These are phyloP conservation scores for Trichoderma parareesei DNA, from an alignment of 495 filamentous ascomycete species.

Conservation along the genomic window DNA sequence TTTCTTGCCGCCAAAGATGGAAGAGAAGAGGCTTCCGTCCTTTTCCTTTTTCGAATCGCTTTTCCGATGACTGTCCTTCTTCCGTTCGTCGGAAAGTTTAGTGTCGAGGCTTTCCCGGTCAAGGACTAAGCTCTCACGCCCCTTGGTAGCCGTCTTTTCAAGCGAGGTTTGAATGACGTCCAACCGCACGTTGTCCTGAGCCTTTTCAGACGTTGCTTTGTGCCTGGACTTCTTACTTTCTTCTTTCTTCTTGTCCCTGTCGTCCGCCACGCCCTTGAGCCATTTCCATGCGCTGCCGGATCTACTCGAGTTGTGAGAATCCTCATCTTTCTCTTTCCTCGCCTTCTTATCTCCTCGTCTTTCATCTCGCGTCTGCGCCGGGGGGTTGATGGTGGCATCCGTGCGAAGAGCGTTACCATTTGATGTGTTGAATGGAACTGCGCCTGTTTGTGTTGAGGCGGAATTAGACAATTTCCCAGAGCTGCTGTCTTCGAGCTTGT, in stretches of 20 bases:
- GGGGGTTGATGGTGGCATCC: slow-evolving; percentile 76
- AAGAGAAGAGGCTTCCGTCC: slow-evolving; percentile 67
- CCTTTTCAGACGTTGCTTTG: slow-evolving; percentile 44
- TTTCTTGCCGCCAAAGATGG: slow-evolving; percentile 79
- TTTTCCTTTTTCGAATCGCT: slow-evolving; percentile 85
- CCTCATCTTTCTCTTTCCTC: slow-evolving; percentile 52
- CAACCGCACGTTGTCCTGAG: slow-evolving; percentile 66
- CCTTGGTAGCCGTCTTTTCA: slow-evolving; percentile 48
- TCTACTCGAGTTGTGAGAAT: slow-evolving; percentile 31
- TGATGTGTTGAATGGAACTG: neutral
- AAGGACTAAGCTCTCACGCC: slow-evolving; percentile 74
- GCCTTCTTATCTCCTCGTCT: slow-evolving; percentile 60
- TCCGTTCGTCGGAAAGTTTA: slow-evolving; percentile 72
- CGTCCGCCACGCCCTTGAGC: slow-evolving; percentile 41
- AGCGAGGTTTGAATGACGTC: slow-evolving; percentile 79
- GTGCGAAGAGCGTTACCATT: slow-evolving; percentile 54
- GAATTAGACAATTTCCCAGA: neutral
- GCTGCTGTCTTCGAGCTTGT: neutral
- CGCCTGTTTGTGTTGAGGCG: neutral
- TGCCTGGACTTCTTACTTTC: slow-evolving; percentile 49
- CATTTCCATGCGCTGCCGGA: slow-evolving; percentile 78
- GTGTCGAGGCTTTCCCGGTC: slow-evolving; percentile 67
- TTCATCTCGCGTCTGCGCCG: slow-evolving; percentile 47
- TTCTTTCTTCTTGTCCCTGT: slow-evolving; percentile 42
- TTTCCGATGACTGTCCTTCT: slow-evolving; percentile 70